Conservation (phyloP, 2,329 filamentous ascomycete genomes). For the Beauveria australis region DNA sequence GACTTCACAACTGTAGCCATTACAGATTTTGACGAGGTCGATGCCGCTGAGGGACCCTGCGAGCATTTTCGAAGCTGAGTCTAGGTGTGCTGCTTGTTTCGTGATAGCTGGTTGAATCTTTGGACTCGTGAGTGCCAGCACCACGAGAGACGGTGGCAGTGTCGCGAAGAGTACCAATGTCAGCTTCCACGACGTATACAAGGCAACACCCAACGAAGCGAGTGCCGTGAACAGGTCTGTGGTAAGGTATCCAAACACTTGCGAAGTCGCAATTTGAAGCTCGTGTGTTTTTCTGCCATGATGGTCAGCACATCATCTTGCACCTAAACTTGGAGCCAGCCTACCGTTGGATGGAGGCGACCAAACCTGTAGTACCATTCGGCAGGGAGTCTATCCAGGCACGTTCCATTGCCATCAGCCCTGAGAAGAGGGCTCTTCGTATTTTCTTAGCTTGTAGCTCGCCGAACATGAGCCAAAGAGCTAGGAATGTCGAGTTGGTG, state of each 20-base stretch:
- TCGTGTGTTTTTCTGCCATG: slow-evolving; percentile 67
- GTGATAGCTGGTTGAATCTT: slow-evolving; percentile 59
- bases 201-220: slow-evolving; percentile 60
- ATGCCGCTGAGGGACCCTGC: slow-evolving; percentile 65
- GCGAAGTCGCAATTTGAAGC: slow-evolving; percentile 70
- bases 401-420: slow-evolving; percentile 64
- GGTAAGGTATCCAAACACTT: slow-evolving; percentile 65
- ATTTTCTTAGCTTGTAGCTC: slow-evolving; percentile 67
- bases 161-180: slow-evolving; percentile 71
- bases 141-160: slow-evolving; percentile 56
- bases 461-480: slow-evolving; percentile 67
- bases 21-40: slow-evolving; percentile 80
- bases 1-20: slow-evolving; percentile 62
- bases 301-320: not conserved
- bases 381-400: slow-evolving; percentile 72
- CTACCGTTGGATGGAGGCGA: slow-evolving; percentile 67
- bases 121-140: slow-evolving; percentile 52
- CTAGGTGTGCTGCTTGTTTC: slow-evolving; percentile 59
- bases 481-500: slow-evolving; percentile 57
- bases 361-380: slow-evolving; percentile 63
- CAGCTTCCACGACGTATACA: slow-evolving; percentile 76
- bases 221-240: slow-evolving; percentile 56
- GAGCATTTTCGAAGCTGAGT: slow-evolving; percentile 61
- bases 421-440: slow-evolving; percentile 56
- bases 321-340: slow-evolving; percentile 17